phyloP scores from a whole-genome alignment of 2,329 filamentous ascomycete genomes.

The Ambrosiella beaveri region DNA sequence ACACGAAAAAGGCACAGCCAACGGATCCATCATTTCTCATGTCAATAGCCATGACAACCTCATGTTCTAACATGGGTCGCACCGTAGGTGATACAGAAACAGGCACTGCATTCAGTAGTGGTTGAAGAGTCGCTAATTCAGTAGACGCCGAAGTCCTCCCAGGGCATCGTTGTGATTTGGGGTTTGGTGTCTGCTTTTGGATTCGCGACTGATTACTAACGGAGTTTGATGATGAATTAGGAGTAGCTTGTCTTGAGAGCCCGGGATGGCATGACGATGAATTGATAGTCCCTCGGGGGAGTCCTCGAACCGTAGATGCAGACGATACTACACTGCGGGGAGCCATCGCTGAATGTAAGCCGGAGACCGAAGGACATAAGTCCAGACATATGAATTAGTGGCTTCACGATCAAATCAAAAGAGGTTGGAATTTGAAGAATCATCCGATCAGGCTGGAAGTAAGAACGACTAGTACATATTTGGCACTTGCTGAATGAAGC shows the following conservation, averaged over 20 bases:
- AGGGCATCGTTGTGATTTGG: neutral
- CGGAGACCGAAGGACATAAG: no score
- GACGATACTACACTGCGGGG: neutral
- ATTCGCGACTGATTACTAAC: neutral
- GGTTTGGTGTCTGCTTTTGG: neutral
- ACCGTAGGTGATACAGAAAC: neutral
- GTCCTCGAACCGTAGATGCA: neutral
- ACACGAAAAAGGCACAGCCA: conserved; percentile 72
- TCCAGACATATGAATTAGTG: neutral
- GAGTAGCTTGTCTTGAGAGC: neutral
- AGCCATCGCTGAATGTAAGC: neutral
- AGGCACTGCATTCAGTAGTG: neutral
- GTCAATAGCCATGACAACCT: conserved; percentile 46
- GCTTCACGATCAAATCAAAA: neutral
- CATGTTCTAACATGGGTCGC: neutral
- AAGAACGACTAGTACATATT: neutral
- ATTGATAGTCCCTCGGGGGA: neutral
- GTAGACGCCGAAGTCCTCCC: neutral
- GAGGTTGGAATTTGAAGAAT: neutral
- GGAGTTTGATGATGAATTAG: neutral
- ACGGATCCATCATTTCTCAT: conserved; percentile 52
- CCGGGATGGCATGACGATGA: neutral
- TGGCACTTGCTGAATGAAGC: neutral
- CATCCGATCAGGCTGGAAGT: no score
- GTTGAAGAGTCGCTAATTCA: neutral